Percentiles rank a stretch among this genome's conserved stretches.
Conservation (phyloP, 257 asterid species). For the Fraxinus pennsylvanica region DNA sequence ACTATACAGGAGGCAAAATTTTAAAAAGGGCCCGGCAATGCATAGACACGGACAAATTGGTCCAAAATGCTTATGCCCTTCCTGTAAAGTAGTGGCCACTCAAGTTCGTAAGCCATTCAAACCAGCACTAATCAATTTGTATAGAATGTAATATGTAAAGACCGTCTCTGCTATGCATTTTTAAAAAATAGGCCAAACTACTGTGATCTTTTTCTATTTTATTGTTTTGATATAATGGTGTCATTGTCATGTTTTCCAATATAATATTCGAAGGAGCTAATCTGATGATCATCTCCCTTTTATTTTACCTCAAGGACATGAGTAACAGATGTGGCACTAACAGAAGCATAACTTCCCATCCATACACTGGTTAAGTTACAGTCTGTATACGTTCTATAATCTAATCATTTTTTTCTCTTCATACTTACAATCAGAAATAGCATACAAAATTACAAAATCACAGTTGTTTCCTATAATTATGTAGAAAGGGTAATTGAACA, state of each 20-base stretch:
- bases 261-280: slow-evolving; percentile 7
- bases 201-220: neutral
- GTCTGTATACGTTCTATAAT: slow-evolving; percentile 10
- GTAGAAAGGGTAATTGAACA: slow-evolving; percentile 10
- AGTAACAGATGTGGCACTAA: neutral
- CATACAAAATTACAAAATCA: neutral
- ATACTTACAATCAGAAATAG: slow-evolving; percentile 5
- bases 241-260: slow-evolving; percentile 5
- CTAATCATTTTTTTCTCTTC: slow-evolving; percentile 7
- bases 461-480: neutral
- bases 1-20: neutral
- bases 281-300: slow-evolving; percentile 3
- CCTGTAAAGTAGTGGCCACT: slow-evolving; percentile 2
- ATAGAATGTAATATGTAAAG: neutral
- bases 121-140: slow-evolving; percentile 5
- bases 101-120: slow-evolving; percentile 15
- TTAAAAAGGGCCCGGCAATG: neutral
- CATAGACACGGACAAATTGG: neutral
- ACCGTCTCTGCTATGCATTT: neutral
- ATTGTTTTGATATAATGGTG: neutral
- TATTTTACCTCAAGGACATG: neutral
- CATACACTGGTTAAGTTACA: neutral
- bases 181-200: neutral
- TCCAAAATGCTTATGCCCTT: slow-evolving; percentile 9
- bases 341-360: slow-evolving; percentile 4